Evolutionary conservation across 768 basidiomycete genomes (phyloP), one percentile per base, ranked within the genome.

Genomic region (Boletus vermiculosoides): DNA sequence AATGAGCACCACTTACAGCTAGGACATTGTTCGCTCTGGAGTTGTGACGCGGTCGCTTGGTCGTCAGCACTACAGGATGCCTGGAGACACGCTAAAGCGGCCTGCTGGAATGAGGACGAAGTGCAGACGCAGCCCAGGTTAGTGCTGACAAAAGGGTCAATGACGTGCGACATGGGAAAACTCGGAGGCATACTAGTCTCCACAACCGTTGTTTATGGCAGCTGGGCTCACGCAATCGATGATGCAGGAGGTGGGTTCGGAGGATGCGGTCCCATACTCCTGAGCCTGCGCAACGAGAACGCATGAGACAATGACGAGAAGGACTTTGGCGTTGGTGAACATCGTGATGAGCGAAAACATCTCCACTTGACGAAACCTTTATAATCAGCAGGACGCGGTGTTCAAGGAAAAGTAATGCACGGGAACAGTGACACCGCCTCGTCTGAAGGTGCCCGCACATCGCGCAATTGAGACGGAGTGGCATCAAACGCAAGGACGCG

Each of bases 71-170:
- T 62, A 56, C 80, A 82, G 39, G 58, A 71, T 1, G 55, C 18
- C 25, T 48, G 3, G 22, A 82, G 65, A 61, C 80, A 81, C 10
- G 23, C 0, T 1, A 2, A 5, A 4, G 74, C 74, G 3, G 64
- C 68, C 2, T 1, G 0, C 55, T 79, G 77, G 76, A 78, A 81
- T 2, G 55, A 48, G 1, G 54, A 16, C 47, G 70, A 76, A 2
- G 69, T 60, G 68, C 80, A 81, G 25, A 77, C 57, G 54, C 80
- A 81, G 0, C 54, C 0, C 25, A 76, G 0, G 63, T 81, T 63
- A 16, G 76, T 64, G 63, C 80, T 81, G 33, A 47, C 30, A 13
- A 12, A 18, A 11, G 7, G 10, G 50, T 51, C 20, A 61, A 34
- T 10, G 18, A 5, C 10, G 12, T 5, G 3, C 6, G 16, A 48